Conservation (phyloP, 441 rosid genomes). For the Populus hybrid region DNA sequence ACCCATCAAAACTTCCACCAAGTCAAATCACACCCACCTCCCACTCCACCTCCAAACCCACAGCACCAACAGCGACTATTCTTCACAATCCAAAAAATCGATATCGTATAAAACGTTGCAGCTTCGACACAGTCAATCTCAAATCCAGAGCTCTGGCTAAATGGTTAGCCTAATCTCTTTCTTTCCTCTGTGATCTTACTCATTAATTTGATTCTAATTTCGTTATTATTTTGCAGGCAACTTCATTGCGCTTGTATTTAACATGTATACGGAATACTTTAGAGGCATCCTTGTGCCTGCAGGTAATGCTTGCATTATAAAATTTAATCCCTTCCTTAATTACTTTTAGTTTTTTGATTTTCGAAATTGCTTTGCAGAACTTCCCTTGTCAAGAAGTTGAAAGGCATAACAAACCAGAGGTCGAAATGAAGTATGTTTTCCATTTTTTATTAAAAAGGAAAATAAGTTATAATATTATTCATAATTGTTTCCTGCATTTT, state of each 20-base stretch:
- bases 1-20: background rate
- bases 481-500: background rate
- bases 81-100: background rate
- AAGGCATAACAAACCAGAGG: slow-evolving; percentile 98
- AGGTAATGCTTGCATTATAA: slow-evolving; percentile 33
- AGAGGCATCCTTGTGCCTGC: slow-evolving; percentile 93
- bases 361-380: slow-evolving; percentile 47
- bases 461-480: background rate
- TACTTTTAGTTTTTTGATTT: background rate
- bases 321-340: background rate
- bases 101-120: background rate
- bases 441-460: background rate
- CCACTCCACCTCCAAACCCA: background rate
- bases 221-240: slow-evolving; percentile 42
- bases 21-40: background rate
- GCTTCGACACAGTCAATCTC: background rate
- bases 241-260: slow-evolving; percentile 64
- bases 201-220: slow-evolving; percentile 3
- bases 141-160: background rate
- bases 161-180: background rate
- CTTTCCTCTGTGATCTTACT: background rate
- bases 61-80: background rate
- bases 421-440: slow-evolving; percentile 82
- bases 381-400: slow-evolving; percentile 99
- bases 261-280: slow-evolving; percentile 88